Conservation (phyloP, 2,329 filamentous ascomycete species). For the Stromatinia cepivora region DNA sequence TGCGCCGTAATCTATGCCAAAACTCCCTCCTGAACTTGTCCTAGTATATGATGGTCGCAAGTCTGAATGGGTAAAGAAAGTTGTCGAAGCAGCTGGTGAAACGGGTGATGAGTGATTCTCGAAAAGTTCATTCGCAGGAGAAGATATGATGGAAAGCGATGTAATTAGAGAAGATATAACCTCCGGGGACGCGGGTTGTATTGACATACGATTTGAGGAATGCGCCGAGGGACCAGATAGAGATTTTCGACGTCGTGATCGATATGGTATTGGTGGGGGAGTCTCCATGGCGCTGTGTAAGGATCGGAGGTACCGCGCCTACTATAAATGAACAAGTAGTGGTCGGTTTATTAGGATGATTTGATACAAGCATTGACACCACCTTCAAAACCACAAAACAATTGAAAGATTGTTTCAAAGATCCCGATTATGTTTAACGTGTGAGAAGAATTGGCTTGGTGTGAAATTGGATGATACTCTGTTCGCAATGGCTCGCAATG, state of each 20-base stretch:
- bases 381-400: conserved; percentile 28
- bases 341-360: conserved; percentile 28
- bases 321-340: conserved; percentile 11
- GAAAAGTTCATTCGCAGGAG: conserved; percentile 68
- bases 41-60: conserved; percentile 24
- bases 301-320: conserved; percentile 26
- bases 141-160: conserved; percentile 66
- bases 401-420: conserved; percentile 32
- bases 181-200: conserved; percentile 54
- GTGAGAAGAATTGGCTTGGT: conserved; percentile 1
- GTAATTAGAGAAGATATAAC: conserved; percentile 71
- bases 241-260: conserved; percentile 38
- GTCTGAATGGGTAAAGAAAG: conserved; percentile 30
- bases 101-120: conserved; percentile 48
- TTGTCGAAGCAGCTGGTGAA: conserved; percentile 44
- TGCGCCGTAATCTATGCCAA: conserved; percentile 73
- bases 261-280: conserved; percentile 38
- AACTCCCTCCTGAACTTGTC: conserved; percentile 46
- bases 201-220: conserved; percentile 37
- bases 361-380: conserved; percentile 35
- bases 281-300: conserved; percentile 35
- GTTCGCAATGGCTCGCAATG: not conserved
- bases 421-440: conserved; percentile 22
- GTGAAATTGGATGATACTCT: conserved; percentile 7
- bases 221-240: conserved; percentile 36